A percentile compares a stretch with the other conserved stretches of the same genome.
phyloP scores from a whole-genome alignment of 2,329 filamentous ascomycete species.

The Calonectria pteridis region DNA sequence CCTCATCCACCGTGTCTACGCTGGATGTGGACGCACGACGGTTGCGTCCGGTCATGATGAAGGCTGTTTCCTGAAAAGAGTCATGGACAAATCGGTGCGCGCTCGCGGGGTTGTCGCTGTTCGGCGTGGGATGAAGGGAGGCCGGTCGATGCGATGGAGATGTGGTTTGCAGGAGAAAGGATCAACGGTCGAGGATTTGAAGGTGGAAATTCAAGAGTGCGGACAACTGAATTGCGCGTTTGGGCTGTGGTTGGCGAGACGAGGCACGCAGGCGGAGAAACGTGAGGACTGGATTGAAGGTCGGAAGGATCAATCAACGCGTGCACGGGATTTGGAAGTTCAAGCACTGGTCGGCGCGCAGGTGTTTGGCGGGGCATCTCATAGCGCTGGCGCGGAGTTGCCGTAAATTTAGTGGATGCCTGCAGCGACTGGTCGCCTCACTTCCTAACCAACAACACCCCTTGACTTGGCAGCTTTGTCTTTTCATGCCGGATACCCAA shows the following conservation, averaged over 20 bases:
- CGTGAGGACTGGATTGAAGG: background rate
- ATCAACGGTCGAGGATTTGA: background rate
- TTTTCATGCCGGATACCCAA: background rate
- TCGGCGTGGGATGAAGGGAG: background rate
- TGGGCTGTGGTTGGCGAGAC: background rate
- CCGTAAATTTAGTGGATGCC: background rate
- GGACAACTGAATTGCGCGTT: background rate
- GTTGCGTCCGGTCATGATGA: slow-evolving; percentile 56
- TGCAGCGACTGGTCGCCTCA: background rate
- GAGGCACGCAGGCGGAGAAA: background rate
- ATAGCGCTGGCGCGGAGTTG: background rate
- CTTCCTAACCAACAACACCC: background rate
- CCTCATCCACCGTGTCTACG: slow-evolving; percentile 56
- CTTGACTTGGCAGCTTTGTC: background rate
- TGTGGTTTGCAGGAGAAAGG: background rate
- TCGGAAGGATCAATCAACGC: background rate
- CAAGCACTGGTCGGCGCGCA: background rate
- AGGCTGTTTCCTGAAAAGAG: slow-evolving; percentile 24
- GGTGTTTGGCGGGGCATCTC: slow-evolving; percentile 6
- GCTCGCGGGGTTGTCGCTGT: background rate
- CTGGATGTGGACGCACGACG: slow-evolving; percentile 61
- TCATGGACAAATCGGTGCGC: slow-evolving; percentile 27
- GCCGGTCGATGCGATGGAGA: background rate
- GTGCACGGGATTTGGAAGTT: background rate
- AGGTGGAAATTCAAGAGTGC: background rate